Conservation (phyloP, 1,139 yeast species). For the Meyerozyma sp. region DNA sequence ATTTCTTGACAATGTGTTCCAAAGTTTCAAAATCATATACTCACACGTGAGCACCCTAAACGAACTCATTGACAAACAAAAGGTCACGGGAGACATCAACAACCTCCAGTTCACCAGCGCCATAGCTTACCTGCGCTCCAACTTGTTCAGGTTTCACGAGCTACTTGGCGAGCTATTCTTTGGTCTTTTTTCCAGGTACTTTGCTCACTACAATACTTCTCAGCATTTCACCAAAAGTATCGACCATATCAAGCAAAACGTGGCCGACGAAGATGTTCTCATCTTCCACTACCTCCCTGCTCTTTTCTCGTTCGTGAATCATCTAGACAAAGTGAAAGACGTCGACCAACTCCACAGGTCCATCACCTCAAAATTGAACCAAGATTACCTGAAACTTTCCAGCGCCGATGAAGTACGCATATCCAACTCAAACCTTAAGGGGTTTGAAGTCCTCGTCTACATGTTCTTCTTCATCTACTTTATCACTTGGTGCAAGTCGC, state of each 20-base stretch:
- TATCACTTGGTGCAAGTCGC: slow-evolving; percentile 65
- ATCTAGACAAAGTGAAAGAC: slow-evolving; percentile 14
- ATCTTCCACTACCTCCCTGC: slow-evolving; percentile 64
- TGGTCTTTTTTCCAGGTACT: slow-evolving; percentile 39
- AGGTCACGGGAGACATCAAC: slow-evolving; percentile 33
- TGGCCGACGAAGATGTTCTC: slow-evolving; percentile 58
- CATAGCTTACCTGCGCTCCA: slow-evolving; percentile 54
- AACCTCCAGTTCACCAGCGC: slow-evolving; percentile 49
- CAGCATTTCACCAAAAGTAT: slow-evolving; percentile 33
- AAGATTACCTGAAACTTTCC: slow-evolving; percentile 19
- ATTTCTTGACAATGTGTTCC: slow-evolving; percentile 37
- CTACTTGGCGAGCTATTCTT: slow-evolving; percentile 59
- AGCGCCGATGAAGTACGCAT: slow-evolving; percentile 37
- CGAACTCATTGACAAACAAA: slow-evolving; percentile 64
- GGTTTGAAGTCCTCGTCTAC: slow-evolving; percentile 41
- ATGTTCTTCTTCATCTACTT: slow-evolving; percentile 61
- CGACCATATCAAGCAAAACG: slow-evolving; percentile 23
- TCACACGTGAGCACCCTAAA: slow-evolving; percentile 47
- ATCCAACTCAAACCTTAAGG: slow-evolving; percentile 48
- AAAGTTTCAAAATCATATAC: slow-evolving; percentile 56
- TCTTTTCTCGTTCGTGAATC: slow-evolving; percentile 40
- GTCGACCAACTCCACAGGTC: slow-evolving; percentile 25
- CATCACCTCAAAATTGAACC: slow-evolving; percentile 13
- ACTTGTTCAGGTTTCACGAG: slow-evolving; percentile 66
- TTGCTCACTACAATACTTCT: slow-evolving; percentile 24